Base-by-base conservation (phyloP, 139 green algal genomes). In the Picochlorum sp. region DNA sequence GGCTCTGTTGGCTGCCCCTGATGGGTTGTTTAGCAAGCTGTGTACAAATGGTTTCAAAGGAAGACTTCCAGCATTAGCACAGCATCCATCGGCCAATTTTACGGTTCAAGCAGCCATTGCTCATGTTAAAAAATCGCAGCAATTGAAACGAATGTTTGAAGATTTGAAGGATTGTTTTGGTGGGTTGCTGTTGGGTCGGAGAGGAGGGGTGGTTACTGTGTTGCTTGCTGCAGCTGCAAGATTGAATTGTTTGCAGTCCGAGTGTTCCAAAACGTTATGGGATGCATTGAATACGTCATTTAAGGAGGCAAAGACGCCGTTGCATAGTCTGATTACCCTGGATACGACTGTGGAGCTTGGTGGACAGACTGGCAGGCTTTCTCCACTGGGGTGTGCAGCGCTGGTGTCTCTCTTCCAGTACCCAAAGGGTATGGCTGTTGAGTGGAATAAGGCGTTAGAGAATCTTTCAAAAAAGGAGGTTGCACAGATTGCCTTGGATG, bases 81-180 rank as follows among this genome's bases (percentile, higher is more conserved):
- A 71, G 50, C 81, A 90, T 66, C 74, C 81, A 20, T 60, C 16
- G 6, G 86, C 81, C 54, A 92, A 92, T 56, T 92, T 91, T 80
- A 81, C 82, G 20, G 67, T 92, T 26, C 86, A 92, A 71, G 75
- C 80, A 6, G 71, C 64, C 44, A 66, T 90, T 32, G 65, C 72
- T 15, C 67, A 77, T 45, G 28, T 68, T 45, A 65, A 30, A 56
- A 65, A 56, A 57, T 46, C 60, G 37, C 32, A 65, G 26, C 72
- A 84, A 74, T 69, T 86, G 21, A 77, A 76, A 62, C 20, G 60
- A 16, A 61, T 86, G 73, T 75, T 82, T 65, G 71, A 74, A 16
- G 77, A 83, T 58, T 66, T 91, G 26, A 30, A 49, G 6, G 49
- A 65, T 7, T 32, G 65, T 13, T 64, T 91, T 54, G 34, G 52